Evolutionary conservation across 2,329 filamentous ascomycete species (phyloP).

Genomic region (Chrysosphaeria jannelii): DNA sequence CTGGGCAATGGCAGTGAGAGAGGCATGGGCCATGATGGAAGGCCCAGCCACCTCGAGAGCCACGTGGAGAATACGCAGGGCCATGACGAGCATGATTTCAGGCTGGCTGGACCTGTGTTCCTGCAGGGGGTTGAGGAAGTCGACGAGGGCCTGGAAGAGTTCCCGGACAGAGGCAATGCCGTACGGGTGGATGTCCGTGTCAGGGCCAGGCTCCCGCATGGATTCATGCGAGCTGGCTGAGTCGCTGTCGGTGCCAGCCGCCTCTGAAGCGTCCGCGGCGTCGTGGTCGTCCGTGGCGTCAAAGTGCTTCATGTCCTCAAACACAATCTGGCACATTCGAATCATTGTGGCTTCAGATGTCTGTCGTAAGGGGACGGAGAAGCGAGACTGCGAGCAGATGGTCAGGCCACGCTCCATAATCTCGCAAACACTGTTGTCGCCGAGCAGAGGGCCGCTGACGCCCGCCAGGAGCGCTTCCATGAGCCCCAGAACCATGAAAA

Average conservation of each 20-base stretch:
- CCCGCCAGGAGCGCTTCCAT: constrained; percentile 98
- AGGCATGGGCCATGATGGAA: constrained; percentile 77
- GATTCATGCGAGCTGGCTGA: constrained; percentile 1
- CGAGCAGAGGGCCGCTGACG: constrained; percentile 72
- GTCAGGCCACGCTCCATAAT: constrained; percentile 98
- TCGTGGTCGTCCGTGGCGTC: constrained; percentile 43
- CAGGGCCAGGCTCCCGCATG: not conserved
- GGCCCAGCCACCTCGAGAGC: constrained; percentile 87
- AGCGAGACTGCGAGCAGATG: constrained; percentile 81
- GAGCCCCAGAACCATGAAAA: constrained; percentile 76
- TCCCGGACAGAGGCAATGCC: constrained; percentile 84
- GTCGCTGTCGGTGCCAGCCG: constrained; percentile 33
- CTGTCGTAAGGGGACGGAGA: constrained; percentile 68
- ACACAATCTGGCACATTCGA: constrained; percentile 96
- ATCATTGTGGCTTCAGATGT: constrained; percentile 95
- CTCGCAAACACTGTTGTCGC: constrained; percentile 91
- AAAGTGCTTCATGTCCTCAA: constrained; percentile 67
- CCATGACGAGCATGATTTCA: constrained; percentile 92
- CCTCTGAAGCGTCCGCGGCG: constrained; percentile 32
- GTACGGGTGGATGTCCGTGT: constrained; percentile 47
- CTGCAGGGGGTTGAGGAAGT: constrained; percentile 79
- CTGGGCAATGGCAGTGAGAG: constrained; percentile 61
- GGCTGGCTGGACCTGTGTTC: constrained; percentile 78
- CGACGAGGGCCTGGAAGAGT: constrained; percentile 75
- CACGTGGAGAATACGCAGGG: constrained; percentile 84